Evolutionary conservation across 768 basidiomycete species (phyloP).

Genomic region (Pleurotus pulmonarius): DNA sequence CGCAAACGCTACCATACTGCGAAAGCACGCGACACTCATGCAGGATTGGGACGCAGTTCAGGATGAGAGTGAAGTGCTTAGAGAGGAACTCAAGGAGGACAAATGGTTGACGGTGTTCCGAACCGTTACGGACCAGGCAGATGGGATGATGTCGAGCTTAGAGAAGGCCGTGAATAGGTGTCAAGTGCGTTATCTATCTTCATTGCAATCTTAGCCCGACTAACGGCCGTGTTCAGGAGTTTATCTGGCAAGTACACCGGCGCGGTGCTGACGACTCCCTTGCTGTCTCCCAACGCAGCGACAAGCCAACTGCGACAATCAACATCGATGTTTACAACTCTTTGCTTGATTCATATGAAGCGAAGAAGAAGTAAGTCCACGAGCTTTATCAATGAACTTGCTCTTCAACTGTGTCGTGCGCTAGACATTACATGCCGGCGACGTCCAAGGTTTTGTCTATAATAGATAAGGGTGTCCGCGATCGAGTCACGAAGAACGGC

Average conservation of each 20-base stretch:
- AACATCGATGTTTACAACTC: conserved; percentile 62
- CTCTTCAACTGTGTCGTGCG: conserved; percentile 8
- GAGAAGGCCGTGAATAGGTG: conserved; percentile 92
- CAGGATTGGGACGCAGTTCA: conserved; percentile 82
- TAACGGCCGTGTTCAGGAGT: conserved; percentile 49
- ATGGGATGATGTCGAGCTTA: conserved; percentile 95
- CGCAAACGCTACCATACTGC: conserved; percentile 40
- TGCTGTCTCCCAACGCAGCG: conserved; percentile 47
- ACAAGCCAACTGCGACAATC: conserved; percentile 38
- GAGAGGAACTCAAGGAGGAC: conserved; percentile 95
- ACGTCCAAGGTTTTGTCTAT: conserved; percentile 90
- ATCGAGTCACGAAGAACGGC: conserved; percentile 94
- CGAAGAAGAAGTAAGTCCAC: conserved; percentile 75
- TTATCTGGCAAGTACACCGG: conserved; percentile 79
- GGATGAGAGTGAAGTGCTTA: conserved; percentile 73
- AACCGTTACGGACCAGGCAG: conserved; percentile 91
- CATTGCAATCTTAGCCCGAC: background rate
- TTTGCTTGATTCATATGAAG: conserved; percentile 74
- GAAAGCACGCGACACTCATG: conserved; percentile 71
- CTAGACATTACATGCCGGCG: conserved; percentile 91
- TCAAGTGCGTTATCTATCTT: conserved; percentile 51
- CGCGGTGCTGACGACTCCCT: conserved; percentile 43
- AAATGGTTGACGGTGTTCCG: conserved; percentile 96
- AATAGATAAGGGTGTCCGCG: conserved; percentile 90
- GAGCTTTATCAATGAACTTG: conserved; percentile 6